Percentiles rank a stretch among this genome's conserved stretches.
These are phyloP conservation scores for Aphanocladium album DNA, from an alignment of 2,329 filamentous ascomycete genomes.

Conservation along the genomic window DNA sequence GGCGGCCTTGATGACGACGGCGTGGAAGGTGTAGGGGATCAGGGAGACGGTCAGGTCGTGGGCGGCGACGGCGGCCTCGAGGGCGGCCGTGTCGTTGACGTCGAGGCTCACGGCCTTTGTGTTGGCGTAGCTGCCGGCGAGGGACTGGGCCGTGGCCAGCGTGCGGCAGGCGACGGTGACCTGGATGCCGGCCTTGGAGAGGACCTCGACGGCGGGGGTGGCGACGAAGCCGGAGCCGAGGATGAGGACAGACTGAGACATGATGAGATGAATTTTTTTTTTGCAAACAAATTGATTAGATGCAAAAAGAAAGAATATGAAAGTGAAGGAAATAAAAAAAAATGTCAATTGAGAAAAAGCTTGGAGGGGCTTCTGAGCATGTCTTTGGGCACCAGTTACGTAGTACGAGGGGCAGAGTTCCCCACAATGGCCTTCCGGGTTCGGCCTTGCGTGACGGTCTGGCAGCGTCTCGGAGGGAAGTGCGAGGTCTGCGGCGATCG, in stretches of 20 bases:
- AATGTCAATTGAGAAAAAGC: not conserved
- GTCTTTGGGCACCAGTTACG: not conserved
- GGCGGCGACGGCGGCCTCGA: constrained; percentile 76
- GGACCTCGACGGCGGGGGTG: constrained; percentile 12
- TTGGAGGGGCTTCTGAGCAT: not conserved
- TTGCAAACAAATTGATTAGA: not conserved
- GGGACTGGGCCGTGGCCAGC: constrained; percentile 68
- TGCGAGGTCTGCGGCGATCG: not conserved
- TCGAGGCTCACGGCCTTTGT: constrained; percentile 77
- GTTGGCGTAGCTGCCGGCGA: constrained; percentile 67
- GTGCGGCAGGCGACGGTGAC: constrained; percentile 64
- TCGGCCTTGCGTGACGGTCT: constrained; percentile 3
- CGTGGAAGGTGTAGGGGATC: constrained; percentile 91
- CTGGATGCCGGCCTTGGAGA: constrained; percentile 11
- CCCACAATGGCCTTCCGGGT: constrained; percentile 6
- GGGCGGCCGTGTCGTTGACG: constrained; percentile 67
- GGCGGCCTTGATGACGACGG: constrained; percentile 83
- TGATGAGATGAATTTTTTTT: not conserved
- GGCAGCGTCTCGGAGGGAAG: constrained; percentile 2
- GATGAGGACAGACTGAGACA: constrained; percentile 11
- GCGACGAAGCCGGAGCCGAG: constrained; percentile 14
- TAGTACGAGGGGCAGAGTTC: constrained; percentile 8
- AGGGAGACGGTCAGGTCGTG: constrained; percentile 74
- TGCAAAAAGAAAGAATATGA: not conserved
- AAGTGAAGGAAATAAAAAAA: not conserved